Conservation (phyloP, 306 rosid species). For the Medicago arabica region DNA sequence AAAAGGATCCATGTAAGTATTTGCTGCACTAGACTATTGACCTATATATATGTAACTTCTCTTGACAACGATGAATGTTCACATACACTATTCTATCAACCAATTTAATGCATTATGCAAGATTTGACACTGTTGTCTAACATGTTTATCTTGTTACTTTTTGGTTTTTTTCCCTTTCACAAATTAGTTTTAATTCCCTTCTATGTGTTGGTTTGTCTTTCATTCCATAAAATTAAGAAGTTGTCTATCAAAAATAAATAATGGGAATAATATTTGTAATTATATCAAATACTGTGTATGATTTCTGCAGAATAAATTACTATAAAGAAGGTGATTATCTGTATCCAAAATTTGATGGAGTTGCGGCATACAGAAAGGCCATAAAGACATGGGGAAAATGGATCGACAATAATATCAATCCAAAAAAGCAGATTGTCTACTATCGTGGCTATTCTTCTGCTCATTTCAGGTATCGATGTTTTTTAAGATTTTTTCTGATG, state of each 20-base stretch:
- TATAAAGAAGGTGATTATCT: slow-evolving; percentile 80
- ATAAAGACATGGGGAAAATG: slow-evolving; percentile 87
- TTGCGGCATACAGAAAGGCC: slow-evolving; percentile 83
- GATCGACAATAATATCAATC: slow-evolving; percentile 77
- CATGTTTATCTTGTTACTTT: background rate
- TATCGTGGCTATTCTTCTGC: slow-evolving; percentile 95
- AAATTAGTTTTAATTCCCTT: background rate
- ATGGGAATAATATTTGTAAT: background rate
- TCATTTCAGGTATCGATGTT: slow-evolving; percentile 78
- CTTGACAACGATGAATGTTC: background rate
- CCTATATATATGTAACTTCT: background rate
- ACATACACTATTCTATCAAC: background rate
- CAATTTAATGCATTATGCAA: slow-evolving; percentile 6
- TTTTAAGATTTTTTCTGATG: background rate
- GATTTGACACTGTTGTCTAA: background rate
- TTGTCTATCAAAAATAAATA: slow-evolving; percentile 8
- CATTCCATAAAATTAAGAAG: slow-evolving; percentile 23
- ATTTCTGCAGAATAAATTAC: slow-evolving; percentile 78
- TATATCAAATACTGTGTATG: background rate
- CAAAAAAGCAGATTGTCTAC: slow-evolving; percentile 72
- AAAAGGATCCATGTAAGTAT: background rate
- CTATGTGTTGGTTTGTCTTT: slow-evolving; percentile 24
- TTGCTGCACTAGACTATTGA: slow-evolving; percentile 23
- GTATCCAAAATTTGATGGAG: slow-evolving; percentile 77
- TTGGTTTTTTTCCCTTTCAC: background rate